phyloP scores from a whole-genome alignment of 495 filamentous ascomycete genomes.

The Podospora sp. region DNA sequence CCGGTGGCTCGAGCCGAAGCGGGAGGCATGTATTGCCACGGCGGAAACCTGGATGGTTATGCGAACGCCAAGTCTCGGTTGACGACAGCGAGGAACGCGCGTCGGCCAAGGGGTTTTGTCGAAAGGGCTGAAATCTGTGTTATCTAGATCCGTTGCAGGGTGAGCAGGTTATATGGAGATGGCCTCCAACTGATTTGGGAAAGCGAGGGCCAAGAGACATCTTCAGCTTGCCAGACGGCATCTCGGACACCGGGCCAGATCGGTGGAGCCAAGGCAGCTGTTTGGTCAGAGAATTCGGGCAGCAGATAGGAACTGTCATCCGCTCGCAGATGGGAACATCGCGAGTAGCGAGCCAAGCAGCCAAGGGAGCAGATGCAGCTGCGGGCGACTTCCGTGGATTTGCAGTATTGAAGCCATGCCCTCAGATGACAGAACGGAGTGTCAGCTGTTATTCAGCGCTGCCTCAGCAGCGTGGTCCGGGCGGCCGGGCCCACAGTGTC shows the following conservation, averaged over 20 bases:
- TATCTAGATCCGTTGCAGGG: not conserved
- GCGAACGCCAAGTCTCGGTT: not conserved
- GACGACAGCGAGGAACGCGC: not conserved
- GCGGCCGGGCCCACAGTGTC: not conserved
- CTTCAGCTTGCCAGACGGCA: too few relatives aligned
- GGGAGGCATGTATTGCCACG: not conserved
- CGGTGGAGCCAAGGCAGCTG: not conserved
- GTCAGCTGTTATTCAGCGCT: slow-evolving; percentile 22
- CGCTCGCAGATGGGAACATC: not conserved
- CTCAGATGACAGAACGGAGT: slow-evolving; percentile 5
- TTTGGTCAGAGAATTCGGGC: not conserved
- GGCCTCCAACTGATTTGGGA: not conserved
- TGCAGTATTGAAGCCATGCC: not conserved
- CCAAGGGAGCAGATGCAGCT: not conserved
- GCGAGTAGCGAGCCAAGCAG: not conserved
- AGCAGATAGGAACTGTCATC: not conserved
- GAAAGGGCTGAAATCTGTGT: not conserved
- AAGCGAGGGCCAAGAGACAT: too few relatives aligned
- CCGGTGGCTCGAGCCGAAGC: not conserved
- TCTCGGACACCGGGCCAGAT: not conserved
- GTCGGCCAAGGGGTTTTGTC: too few relatives aligned
- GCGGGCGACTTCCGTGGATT: not conserved
- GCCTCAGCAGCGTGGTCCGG: not conserved
- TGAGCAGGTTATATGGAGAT: not conserved
- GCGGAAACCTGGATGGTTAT: not conserved